These are phyloP conservation scores for Yarrowia bubula DNA, from an alignment of 805 yeast species.

Conservation along the genomic window DNA sequence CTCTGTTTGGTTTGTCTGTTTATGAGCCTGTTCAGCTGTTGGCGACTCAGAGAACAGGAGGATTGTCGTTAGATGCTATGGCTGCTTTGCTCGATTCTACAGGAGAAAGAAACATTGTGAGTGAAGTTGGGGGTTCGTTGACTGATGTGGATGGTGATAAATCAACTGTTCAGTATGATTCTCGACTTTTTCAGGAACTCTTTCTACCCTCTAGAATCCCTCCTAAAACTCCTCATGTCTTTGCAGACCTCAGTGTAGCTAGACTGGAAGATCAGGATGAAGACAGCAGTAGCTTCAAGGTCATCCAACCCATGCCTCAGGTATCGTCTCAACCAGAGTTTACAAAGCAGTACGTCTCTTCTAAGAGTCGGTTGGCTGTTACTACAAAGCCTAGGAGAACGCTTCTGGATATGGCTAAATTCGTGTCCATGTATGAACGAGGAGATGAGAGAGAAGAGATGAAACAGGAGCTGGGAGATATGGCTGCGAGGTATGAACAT, in stretches of 20 bases:
- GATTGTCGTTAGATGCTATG: constrained; percentile 4
- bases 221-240: constrained; percentile 30
- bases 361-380: constrained; percentile 29
- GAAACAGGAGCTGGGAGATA: constrained; percentile 29
- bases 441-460: constrained; percentile 34
- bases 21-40: constrained; percentile 49
- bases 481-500: constrained; percentile 32
- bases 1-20: constrained; percentile 41
- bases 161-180: background rate
- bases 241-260: constrained; percentile 9
- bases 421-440: constrained; percentile 29
- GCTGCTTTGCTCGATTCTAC: constrained; percentile 8
- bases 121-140: background rate
- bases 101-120: constrained; percentile 4
- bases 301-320: constrained; percentile 7
- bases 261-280: constrained; percentile 22
- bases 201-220: constrained; percentile 30
- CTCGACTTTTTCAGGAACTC: constrained; percentile 18
- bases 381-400: constrained; percentile 30
- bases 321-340: constrained; percentile 16
- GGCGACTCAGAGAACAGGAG: constrained; percentile 32
- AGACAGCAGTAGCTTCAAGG: background rate
- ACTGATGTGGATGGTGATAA: background rate
- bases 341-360: background rate
- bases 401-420: constrained; percentile 30